These are phyloP conservation scores for Cladosporium oxysporum DNA, from an alignment of 2,329 filamentous ascomycete species.

Conservation along the genomic window DNA sequence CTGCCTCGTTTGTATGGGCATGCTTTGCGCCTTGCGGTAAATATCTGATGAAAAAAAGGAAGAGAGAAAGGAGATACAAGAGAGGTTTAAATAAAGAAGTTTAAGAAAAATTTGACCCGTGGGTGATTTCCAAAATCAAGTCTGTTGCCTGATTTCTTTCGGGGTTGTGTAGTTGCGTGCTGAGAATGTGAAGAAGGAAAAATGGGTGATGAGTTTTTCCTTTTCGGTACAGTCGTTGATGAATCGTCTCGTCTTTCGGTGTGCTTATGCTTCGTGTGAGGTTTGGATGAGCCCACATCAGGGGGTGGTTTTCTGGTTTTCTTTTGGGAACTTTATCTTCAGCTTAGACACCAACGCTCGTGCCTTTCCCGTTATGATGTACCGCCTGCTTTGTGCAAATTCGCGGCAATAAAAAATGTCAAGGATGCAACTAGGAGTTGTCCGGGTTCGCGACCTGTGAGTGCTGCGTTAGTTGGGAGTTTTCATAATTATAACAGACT, in stretches of 20 bases:
- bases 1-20: neutral
- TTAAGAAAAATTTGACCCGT: neutral
- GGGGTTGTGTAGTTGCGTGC: neutral
- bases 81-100: neutral
- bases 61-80: neutral
- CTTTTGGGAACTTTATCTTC: conserved; percentile 16
- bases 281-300: neutral
- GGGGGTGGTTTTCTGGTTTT: neutral
- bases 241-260: conserved; percentile 19
- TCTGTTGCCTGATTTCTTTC: neutral
- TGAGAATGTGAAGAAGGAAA: conserved; percentile 15
- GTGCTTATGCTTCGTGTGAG: conserved; percentile 11
- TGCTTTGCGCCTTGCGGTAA: neutral
- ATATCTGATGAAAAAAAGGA: neutral
- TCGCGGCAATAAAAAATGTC: neutral
- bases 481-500: neutral
- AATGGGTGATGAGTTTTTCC: neutral
- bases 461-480: neutral
- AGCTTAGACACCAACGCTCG: conserved; percentile 11
- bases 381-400: conserved; percentile 14
- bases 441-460: conserved; percentile 20
- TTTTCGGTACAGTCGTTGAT: conserved; percentile 21
- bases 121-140: neutral
- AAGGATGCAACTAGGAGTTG: conserved; percentile 4
- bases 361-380: conserved; percentile 10